These are phyloP conservation scores for Clavulina sp. DNA, from an alignment of 768 basidiomycete species.

Conservation along the genomic window DNA sequence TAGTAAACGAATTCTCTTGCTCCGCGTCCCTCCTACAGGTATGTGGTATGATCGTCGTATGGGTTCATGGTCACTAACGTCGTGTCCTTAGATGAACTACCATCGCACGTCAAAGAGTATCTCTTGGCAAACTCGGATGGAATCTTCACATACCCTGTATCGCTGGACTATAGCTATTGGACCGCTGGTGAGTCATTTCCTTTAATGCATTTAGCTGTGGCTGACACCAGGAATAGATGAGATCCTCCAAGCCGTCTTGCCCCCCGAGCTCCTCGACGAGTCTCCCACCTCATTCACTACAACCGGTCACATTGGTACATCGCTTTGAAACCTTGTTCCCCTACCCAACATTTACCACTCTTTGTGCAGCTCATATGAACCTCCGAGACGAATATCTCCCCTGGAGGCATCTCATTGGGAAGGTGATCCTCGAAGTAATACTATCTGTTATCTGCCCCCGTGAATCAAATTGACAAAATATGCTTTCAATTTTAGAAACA, in stretches of 20 bases:
- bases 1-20: constrained; percentile 44
- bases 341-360: not conserved
- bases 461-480: not conserved
- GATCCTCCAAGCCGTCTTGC: constrained; percentile 65
- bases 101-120: constrained; percentile 34
- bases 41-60: constrained; percentile 21
- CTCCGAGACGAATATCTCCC: constrained; percentile 80
- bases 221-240: constrained; percentile 37
- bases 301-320: constrained; percentile 77
- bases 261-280: constrained; percentile 55
- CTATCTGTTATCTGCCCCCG: not conserved
- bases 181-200: constrained; percentile 39
- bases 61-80: constrained; percentile 1
- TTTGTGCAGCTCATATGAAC: constrained; percentile 65
- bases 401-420: constrained; percentile 79
- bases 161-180: constrained; percentile 79
- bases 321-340: not conserved
- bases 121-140: constrained; percentile 38
- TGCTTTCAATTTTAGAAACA: constrained; percentile 51
- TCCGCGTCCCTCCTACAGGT: constrained; percentile 41
- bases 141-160: constrained; percentile 39
- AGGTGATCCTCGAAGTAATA: constrained; percentile 78
- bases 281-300: constrained; percentile 77
- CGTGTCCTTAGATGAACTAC: constrained; percentile 38
- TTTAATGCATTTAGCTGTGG: not conserved